Evolutionary conservation across 2,329 filamentous ascomycete species (phyloP).

Genomic region (Calonectria honghensis): DNA sequence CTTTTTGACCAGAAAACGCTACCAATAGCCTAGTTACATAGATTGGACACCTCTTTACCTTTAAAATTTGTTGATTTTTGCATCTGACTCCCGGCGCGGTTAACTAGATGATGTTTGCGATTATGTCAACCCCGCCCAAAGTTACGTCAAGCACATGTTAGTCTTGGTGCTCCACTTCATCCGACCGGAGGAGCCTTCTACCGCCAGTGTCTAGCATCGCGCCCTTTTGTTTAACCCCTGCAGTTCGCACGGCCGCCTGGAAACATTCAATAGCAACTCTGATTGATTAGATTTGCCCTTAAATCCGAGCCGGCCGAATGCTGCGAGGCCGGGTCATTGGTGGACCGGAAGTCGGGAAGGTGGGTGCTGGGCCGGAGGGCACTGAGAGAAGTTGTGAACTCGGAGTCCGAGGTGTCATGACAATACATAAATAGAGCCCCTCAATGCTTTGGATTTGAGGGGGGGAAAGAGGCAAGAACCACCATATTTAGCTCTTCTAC

Average conservation of each 20-base stretch:
- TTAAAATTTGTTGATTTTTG: slow-evolving; percentile 21
- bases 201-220: slow-evolving; percentile 5
- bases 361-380: slow-evolving; percentile 30
- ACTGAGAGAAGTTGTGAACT: slow-evolving; percentile 39
- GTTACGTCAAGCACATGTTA: slow-evolving; percentile 34
- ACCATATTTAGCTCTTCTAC: neutral
- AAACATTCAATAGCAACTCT: slow-evolving; percentile 1
- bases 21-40: slow-evolving; percentile 5
- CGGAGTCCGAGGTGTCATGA: slow-evolving; percentile 42
- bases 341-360: slow-evolving; percentile 40
- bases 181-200: neutral
- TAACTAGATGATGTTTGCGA: neutral
- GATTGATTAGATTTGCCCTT: slow-evolving; percentile 21
- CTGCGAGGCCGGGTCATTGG: slow-evolving; percentile 40
- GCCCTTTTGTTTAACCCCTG: neutral
- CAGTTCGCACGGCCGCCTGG: neutral
- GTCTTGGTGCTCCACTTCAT: slow-evolving; percentile 16
- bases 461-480: neutral
- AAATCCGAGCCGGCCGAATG: slow-evolving; percentile 35
- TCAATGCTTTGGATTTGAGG: neutral
- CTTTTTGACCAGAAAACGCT: neutral
- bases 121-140: slow-evolving; percentile 40
- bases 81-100: neutral
- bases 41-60: slow-evolving; percentile 15
- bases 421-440: slow-evolving; percentile 20